A percentile compares a stretch with the other conserved stretches of the same genome.
Conservation (phyloP, 2,329 filamentous ascomycete genomes). For the Waltergamsia citrina region DNA sequence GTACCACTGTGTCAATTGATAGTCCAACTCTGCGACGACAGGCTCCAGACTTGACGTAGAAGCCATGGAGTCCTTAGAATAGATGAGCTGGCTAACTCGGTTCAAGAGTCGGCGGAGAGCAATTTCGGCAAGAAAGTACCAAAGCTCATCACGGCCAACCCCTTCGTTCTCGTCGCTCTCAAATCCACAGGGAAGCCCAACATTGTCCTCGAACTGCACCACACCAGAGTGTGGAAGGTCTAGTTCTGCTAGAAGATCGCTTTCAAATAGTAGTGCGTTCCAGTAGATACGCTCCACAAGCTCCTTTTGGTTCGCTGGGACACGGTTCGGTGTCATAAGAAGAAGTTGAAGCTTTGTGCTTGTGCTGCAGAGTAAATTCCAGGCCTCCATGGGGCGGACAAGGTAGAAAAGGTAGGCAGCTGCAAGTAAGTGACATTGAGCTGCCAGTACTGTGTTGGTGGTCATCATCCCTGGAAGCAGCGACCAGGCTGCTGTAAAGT, state of each 20-base stretch:
- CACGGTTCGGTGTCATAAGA: conserved; percentile 61
- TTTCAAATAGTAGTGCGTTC: conserved; percentile 75
- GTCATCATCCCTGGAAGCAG: conserved; percentile 72
- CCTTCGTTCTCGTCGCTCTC: conserved; percentile 56
- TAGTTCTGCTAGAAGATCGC: conserved; percentile 68
- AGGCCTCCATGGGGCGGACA: conserved; percentile 73
- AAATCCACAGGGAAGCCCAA: conserved; percentile 70
- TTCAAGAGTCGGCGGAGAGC: conserved; percentile 69
- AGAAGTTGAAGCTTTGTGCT: conserved; percentile 75
- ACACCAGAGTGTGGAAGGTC: conserved; percentile 78
- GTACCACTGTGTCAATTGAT: conserved; percentile 78
- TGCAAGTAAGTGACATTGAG: conserved; percentile 72
- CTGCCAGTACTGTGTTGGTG: conserved; percentile 65
- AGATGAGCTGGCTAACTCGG: conserved; percentile 70
- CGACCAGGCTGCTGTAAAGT: conserved; percentile 74
- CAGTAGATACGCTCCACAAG: conserved; percentile 73
- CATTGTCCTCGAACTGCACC: conserved; percentile 71
- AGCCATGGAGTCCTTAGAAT: conserved; percentile 62
- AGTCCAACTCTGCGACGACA: conserved; percentile 71
- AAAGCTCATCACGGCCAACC: conserved; percentile 66
- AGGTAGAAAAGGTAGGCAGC: conserved; percentile 78
- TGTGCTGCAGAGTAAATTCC: conserved; percentile 70
- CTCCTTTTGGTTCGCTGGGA: conserved; percentile 62
- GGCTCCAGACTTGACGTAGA: conserved; percentile 67
- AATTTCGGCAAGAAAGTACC: conserved; percentile 82